These are phyloP conservation scores for Dalbergia oliveri DNA, from an alignment of 306 rosid genomes.

Conservation along the genomic window DNA sequence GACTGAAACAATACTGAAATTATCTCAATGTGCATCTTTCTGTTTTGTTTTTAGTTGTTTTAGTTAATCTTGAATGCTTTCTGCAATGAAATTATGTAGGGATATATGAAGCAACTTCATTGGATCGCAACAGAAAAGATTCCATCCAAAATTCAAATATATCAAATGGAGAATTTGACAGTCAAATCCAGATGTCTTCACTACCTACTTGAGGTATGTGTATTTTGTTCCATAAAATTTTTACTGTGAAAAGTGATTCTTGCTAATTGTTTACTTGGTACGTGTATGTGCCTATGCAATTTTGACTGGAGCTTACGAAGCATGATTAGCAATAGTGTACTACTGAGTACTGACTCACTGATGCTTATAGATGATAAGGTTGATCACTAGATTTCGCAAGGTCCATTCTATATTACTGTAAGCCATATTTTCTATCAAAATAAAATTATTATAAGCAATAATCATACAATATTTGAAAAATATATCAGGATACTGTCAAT, in stretches of 20 bases:
- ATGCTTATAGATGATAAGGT: not conserved
- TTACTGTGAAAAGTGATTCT: constrained; percentile 22
- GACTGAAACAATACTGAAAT: not conserved
- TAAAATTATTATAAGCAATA: not conserved
- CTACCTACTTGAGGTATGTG: constrained; percentile 90
- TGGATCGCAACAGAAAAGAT: constrained; percentile 81
- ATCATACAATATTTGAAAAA: not conserved
- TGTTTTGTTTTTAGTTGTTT: not conserved
- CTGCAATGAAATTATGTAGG: constrained; percentile 61
- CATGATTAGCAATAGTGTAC: not conserved
- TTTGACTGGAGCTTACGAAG: constrained; percentile 5
- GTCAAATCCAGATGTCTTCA: constrained; percentile 71
- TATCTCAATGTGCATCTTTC: not conserved
- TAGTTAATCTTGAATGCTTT: constrained; percentile 31
- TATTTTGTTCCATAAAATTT: constrained; percentile 11
- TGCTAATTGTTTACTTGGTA: constrained; percentile 26
- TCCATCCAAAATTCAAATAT: constrained; percentile 61
- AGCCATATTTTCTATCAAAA: not conserved
- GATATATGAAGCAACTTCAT: constrained; percentile 87
- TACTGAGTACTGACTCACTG: not conserved
- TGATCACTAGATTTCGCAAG: constrained; percentile 31
- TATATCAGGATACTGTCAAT: not conserved
- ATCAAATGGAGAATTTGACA: constrained; percentile 66
- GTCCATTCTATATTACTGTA: not conserved
- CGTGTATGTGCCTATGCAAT: not conserved